Evolutionary conservation across 495 filamentous ascomycete genomes (phyloP), one percentile per base, ranked within the genome.

Genomic region (Terfezia claveryi): DNA sequence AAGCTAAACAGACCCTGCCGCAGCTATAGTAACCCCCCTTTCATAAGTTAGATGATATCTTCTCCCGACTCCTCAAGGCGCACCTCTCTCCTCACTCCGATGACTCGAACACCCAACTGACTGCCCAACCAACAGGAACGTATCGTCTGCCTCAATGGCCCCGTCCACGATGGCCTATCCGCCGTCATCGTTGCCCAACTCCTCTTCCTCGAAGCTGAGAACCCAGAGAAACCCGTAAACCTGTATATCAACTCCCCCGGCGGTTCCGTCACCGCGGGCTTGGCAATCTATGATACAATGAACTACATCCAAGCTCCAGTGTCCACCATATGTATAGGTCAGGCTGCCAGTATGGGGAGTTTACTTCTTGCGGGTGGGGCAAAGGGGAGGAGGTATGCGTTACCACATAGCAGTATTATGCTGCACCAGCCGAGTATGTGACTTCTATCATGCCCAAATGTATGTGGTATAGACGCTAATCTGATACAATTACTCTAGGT

Each of bases 271-370:
- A 95, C 89, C 54, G 87, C 85, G 0, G 81, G 91, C 7, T 76
- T 98, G 36, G 88, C 91, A 50, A 95, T 98, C 65, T 98, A 98
- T 73, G 91, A 98, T 68, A 96, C 92, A 52, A 98, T 98, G 89
- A 80, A 81, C 57, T 98, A 96, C 70, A 96, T 98, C 69, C 78
- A 79, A 57, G 83, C 83, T 5, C 85, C 91, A 10, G 86, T 96
- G 5, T 82, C 80, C 46, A 98, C 91, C 3, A 93, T 96, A 58
- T 96, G 92, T 67, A 75, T 96, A 23, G 91, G 91, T 6, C 87
- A 92, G 66, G 91, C 91, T 0, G 89, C 91, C 4, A 86, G 81
- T 17, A 98, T 98, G 91, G 91, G 89, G 52, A 85, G 81, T 2
- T 73, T 95, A 20, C 74, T 98, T 0, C 77, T 98, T 4, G 81